phyloP scores from a whole-genome alignment of 228 moss, liverwort and hornwort species.

The Sphagnum magellanicum region DNA sequence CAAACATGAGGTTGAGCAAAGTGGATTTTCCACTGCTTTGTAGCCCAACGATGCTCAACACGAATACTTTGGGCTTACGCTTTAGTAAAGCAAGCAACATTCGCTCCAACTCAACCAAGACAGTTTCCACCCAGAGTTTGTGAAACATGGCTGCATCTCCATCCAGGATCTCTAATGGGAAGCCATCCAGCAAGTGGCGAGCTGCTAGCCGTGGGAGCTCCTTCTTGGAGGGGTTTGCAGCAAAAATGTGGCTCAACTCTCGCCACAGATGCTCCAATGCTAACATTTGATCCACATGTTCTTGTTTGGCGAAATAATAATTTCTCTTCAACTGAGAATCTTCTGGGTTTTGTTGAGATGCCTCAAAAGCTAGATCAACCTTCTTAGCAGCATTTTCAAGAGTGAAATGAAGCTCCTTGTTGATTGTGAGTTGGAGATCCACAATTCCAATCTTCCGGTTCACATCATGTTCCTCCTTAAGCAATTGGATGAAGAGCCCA shows the following conservation, averaged over 20 bases:
- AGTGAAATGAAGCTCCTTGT: background rate
- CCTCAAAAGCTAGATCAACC: background rate
- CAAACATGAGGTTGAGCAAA: conserved; percentile 12
- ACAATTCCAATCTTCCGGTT: background rate
- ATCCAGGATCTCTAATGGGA: conserved; percentile 9
- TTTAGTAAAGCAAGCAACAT: background rate
- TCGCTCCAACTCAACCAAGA: background rate
- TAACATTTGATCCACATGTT: background rate
- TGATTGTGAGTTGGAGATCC: background rate
- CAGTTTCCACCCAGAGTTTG: conserved; percentile 4
- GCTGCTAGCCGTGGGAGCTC: conserved; percentile 1
- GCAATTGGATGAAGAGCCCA: too few relatives aligned
- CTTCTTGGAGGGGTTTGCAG: background rate
- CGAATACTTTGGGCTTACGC: conserved; percentile 2
- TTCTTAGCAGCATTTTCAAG: background rate
- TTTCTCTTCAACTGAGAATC: background rate
- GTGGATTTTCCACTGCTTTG: conserved; percentile 12
- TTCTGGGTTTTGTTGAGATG: background rate
- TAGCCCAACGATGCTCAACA: conserved; percentile 6
- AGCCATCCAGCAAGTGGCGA: conserved; percentile 9
- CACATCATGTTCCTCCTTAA: background rate
- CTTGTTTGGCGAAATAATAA: background rate
- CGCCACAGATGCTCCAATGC: conserved; percentile 13
- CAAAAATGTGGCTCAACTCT: conserved; percentile 13
- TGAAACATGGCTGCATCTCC: conserved; percentile 11